phyloP scores from a whole-genome alignment of 108 stramenopile species.

The Stephanodiscus minutulus region DNA sequence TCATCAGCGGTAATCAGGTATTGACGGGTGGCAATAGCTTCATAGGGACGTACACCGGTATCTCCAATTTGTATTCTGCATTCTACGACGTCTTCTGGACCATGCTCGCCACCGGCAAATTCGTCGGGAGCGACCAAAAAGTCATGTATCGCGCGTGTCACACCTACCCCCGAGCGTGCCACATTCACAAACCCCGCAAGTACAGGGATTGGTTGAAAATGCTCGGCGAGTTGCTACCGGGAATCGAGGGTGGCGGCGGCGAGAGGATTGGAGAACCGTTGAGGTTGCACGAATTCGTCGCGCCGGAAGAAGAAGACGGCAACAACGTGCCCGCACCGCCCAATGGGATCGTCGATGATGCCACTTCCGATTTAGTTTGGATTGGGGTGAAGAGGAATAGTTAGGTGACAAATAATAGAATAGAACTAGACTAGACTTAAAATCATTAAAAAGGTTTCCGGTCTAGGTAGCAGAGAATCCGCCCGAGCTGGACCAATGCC shows the following conservation, averaged over 20 bases:
- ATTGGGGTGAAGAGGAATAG: conserved; percentile 5
- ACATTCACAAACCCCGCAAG: conserved; percentile 41
- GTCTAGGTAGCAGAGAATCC: too few species aligned
- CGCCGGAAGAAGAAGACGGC: conserved; percentile 7
- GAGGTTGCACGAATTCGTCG: conserved; percentile 17
- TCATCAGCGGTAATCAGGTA: conserved; percentile 41
- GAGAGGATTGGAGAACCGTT: conserved; percentile 38
- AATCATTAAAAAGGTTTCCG: too few species aligned
- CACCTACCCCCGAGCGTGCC: conserved; percentile 44
- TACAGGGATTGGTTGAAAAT: conserved; percentile 33
- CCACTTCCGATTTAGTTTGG: conserved; percentile 24
- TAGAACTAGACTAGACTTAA: too few species aligned
- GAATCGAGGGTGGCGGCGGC: conserved; percentile 14
- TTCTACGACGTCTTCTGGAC: conserved; percentile 53
- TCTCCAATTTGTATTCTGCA: conserved; percentile 49
- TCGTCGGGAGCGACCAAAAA: conserved; percentile 55
- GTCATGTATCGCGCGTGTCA: conserved; percentile 49
- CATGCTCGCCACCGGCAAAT: conserved; percentile 45
- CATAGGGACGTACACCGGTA: conserved; percentile 41
- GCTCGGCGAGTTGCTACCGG: conserved; percentile 45
- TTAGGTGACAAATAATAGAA: too few species aligned
- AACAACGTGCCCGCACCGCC: conserved; percentile 41
- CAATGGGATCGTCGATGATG: conserved; percentile 39
- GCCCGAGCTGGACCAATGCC: too few species aligned
- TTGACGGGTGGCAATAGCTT: conserved; percentile 52